Conservation (phyloP, 306 rosid genomes). For the Argentina anserina region DNA sequence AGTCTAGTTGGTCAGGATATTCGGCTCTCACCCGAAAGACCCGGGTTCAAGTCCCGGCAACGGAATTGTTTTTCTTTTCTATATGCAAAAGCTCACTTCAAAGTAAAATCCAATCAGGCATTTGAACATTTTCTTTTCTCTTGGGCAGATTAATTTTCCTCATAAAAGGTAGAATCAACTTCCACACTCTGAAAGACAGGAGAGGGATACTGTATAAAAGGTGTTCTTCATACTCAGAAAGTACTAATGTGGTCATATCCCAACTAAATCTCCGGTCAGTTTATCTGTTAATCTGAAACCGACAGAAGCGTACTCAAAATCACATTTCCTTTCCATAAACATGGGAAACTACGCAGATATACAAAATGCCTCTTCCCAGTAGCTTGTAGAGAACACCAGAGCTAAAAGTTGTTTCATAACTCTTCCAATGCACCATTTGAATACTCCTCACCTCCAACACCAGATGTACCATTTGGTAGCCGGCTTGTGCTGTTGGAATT, state of each 20-base stretch:
- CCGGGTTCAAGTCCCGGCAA: conserved; percentile 33
- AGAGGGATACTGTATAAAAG: neutral
- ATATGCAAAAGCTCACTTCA: neutral
- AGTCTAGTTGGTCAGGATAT: conserved; percentile 29
- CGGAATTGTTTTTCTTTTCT: neutral
- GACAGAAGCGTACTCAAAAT: neutral
- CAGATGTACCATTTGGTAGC: conserved; percentile 66
- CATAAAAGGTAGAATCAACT: neutral
- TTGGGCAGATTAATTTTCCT: neutral
- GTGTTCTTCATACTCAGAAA: neutral
- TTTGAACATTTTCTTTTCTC: neutral
- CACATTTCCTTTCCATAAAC: neutral
- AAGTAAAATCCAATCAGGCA: neutral
- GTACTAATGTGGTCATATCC: neutral
- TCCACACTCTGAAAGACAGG: neutral
- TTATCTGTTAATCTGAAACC: neutral
- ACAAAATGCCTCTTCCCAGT: neutral
- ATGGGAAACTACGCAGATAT: neutral
- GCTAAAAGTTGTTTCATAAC: conserved; percentile 35
- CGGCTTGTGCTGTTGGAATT: conserved; percentile 52
- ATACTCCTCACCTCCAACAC: conserved; percentile 67
- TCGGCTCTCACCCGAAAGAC: conserved; percentile 32
- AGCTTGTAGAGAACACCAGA: neutral
- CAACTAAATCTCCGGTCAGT: neutral
- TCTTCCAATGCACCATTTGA: conserved; percentile 61